Evolutionary conservation across 495 filamentous ascomycete genomes (phyloP).

Genomic region (Tuber brumale): DNA sequence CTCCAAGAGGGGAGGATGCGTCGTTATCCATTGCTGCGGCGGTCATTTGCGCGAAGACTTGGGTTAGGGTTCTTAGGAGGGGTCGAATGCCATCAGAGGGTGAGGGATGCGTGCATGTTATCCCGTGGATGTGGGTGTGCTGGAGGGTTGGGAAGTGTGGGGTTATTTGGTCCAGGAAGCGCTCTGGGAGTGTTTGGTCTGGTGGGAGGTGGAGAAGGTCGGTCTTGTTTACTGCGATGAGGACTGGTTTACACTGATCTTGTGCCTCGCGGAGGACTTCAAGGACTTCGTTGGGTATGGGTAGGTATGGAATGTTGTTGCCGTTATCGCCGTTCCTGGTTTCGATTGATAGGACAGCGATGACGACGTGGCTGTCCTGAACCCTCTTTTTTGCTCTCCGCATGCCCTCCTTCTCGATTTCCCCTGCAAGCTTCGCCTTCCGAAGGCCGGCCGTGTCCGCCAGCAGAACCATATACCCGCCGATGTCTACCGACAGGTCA

Average conservation of each 20-base stretch:
- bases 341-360: conserved; percentile 71
- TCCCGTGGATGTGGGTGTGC: conserved; percentile 50
- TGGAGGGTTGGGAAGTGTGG: conserved; percentile 40
- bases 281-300: conserved; percentile 55
- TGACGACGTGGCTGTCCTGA: conserved; percentile 73
- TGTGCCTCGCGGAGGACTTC: conserved; percentile 53
- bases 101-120: conserved; percentile 56
- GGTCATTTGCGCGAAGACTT: conserved; percentile 68
- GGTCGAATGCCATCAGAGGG: conserved; percentile 53
- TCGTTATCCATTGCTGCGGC: conserved; percentile 45
- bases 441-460: conserved; percentile 89
- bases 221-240: conserved; percentile 78
- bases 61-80: conserved; percentile 60
- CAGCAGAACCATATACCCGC: conserved; percentile 78
- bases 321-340: conserved; percentile 39
- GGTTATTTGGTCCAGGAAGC: conserved; percentile 27
- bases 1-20: conserved; percentile 46
- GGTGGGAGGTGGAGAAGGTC: conserved; percentile 50
- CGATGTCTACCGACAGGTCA: conserved; percentile 83
- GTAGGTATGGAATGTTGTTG: conserved; percentile 33
- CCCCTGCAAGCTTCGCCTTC: conserved; percentile 48
- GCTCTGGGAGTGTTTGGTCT: conserved; percentile 24
- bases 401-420: conserved; percentile 85
- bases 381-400: conserved; percentile 75
- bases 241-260: conserved; percentile 52